These are phyloP conservation scores for Fusarium longipes DNA, from an alignment of 2,329 filamentous ascomycete genomes.

Conservation along the genomic window DNA sequence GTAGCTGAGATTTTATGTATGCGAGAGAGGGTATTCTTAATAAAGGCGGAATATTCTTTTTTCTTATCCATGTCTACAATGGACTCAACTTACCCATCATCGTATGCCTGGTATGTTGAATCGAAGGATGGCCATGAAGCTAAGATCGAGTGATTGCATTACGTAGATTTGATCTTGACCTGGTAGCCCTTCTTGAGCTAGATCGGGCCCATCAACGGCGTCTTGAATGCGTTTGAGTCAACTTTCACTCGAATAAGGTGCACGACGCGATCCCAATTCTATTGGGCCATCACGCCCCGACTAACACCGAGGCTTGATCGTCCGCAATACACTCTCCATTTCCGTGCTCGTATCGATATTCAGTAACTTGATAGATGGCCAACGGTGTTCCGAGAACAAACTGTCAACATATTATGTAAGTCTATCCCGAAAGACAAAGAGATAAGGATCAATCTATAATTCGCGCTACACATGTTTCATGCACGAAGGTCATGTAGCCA, in stretches of 20 bases:
- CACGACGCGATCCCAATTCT: too few species aligned
- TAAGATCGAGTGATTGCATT: not conserved
- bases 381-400: not conserved
- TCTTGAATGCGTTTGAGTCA: not conserved
- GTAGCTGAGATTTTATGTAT: slow-evolving; percentile 36
- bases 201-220: not conserved
- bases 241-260: not conserved
- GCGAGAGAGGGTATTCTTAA: slow-evolving; percentile 46
- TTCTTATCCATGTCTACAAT: slow-evolving; percentile 3
- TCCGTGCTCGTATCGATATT: not conserved
- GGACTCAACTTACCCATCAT: not conserved
- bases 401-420: not conserved
- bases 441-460: slow-evolving; percentile 3
- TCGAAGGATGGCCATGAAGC: not conserved
- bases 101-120: not conserved
- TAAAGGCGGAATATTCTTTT: slow-evolving; percentile 47
- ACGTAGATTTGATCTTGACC: not conserved
- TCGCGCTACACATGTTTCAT: slow-evolving; percentile 13
- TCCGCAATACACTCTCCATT: not conserved
- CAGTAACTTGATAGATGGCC: too few species aligned
- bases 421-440: not conserved
- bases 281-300: too few species aligned
- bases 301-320: not conserved
- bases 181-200: not conserved
- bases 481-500: slow-evolving; percentile 1